Base-by-base conservation (phyloP, 345 rosid genomes). In the Populus tremula region DNA sequence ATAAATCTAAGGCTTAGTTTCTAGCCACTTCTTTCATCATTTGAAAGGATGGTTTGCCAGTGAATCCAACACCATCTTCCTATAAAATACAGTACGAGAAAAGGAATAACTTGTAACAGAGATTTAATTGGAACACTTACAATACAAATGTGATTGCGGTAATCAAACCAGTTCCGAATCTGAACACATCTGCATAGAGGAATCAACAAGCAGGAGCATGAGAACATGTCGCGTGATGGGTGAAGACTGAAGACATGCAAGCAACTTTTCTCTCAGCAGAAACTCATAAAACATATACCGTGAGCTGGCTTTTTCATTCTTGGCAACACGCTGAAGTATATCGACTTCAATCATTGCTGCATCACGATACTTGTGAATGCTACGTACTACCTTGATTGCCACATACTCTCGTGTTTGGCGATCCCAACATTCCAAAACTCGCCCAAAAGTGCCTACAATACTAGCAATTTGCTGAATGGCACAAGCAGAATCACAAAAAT, bases 361-460 rank as follows among this genome's bases (percentile, higher is more conserved):
- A 36, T 88, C 90, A 71, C 90, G 89, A 62, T 91, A 89, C 73
- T 91, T 91, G 53, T 80, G 85, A 29, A 90, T 85, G 86, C 92
- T 87, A 50, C 92, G 88, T 11, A 91, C 85, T 1, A 90, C 85
- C 78, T 91, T 91, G 73, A 91, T 75, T 5, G 96, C 96, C 54
- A 91, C 96, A 84, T 81, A 86, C 41, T 91, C 91, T 80, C 84
- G 78, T 6, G 85, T 84, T 75, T 90, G 81, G 25, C 93, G 89
- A 75, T 91, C 96, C 93, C 93, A 91, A 90, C 93, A 91, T 86
- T 91, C 93, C 91, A 91, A 85, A 78, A 90, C 96, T 73, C 87
- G 96, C 75, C 96, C 96, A 87, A 91, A 91, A 65, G 96, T 90
- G 90, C 96, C 96, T 90, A 90, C 92, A 88, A 88, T 83, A 88